phyloP scores from a whole-genome alignment of 2,329 filamentous ascomycete genomes.

The Rosellinia necatrix region DNA sequence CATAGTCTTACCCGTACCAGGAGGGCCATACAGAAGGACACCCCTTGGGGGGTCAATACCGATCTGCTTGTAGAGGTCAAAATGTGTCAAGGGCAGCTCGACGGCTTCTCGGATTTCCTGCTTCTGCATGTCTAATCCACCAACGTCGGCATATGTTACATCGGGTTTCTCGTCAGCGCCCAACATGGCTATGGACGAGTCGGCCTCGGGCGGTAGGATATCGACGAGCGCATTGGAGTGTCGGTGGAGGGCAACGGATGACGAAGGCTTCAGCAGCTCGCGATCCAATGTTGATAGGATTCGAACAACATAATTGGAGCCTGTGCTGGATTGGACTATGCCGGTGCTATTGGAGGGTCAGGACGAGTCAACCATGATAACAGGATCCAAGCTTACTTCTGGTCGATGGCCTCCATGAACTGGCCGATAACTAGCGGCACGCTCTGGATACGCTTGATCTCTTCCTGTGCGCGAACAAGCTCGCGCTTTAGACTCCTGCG shows the following conservation, averaged over 20 bases:
- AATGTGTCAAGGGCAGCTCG: constrained; percentile 94
- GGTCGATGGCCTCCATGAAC: constrained; percentile 99
- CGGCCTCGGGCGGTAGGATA: constrained; percentile 97
- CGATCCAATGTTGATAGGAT: constrained; percentile 98
- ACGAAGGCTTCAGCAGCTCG: constrained; percentile 96
- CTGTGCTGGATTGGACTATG: constrained; percentile 97
- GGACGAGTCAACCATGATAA: not conserved
- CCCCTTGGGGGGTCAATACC: constrained; percentile 97
- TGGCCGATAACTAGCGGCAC: constrained; percentile 97
- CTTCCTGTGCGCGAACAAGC: constrained; percentile 94
- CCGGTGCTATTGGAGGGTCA: constrained; percentile 69
- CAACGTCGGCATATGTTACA: constrained; percentile 96
- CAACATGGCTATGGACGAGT: constrained; percentile 98
- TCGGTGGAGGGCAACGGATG: constrained; percentile 94
- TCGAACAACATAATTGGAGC: constrained; percentile 97
- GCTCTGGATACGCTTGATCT: constrained; percentile 99
- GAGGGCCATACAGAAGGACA: constrained; percentile 93
- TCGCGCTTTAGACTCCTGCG: constrained; percentile 91
- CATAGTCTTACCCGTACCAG: constrained; percentile 88
- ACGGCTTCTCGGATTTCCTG: constrained; percentile 98
- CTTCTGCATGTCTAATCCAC: constrained; percentile 99
- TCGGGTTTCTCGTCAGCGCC: constrained; percentile 97
- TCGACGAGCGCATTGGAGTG: constrained; percentile 99
- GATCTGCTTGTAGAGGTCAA: constrained; percentile 98
- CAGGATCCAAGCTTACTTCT: constrained; percentile 70